Base-by-base conservation (phyloP, 2,329 filamentous ascomycete species). In the Xylaria sp. region DNA sequence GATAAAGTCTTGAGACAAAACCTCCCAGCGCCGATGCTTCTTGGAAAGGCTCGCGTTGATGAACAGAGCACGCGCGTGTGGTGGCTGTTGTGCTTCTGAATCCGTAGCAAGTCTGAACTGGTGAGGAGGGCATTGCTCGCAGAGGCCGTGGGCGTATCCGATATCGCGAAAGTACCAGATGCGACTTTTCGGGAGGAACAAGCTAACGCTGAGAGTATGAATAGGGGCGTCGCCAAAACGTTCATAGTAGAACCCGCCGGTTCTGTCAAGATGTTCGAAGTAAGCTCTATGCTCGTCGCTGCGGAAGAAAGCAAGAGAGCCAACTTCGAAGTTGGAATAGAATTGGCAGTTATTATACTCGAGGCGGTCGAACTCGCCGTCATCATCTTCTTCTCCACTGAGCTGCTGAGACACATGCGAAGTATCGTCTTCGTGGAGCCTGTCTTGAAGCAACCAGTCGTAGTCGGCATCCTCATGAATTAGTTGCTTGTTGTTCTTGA, bases 281-380 rank as follows among this genome's bases (percentile, higher is more conserved):
- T 87, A 85, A 13, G 80, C 78, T 61, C 80, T 78, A 65, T 88
- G 84, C 52, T 82, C 78, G 51, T 81, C 77, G 66, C 81, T 80
- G 48, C 86, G 84, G 75, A 88, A 87, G 76, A 87, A 87, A 3
- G 78, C 75, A 39, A 85, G 77, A 31, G 82, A 84, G 62, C 85
- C 87, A 72, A 89, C 84, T 74, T 89, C 87, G 66, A 88, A 87
- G 67, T 85, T 85, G 10, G 84, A 83, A 69, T 85, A 85, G 75
- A 85, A 82, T 63, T 84, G 83, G 73, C 84, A 86, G 58, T 83
- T 83, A 71, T 84, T 85, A 78, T 84, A 87, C 67, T 84, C 80
- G 18, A 81, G 78, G 60, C 79, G 78, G 55, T 76, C 65, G 18
- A 65, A 56, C 57, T 65, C 68, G 51, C 63, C 67, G 51, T 67